phyloP scores from a whole-genome alignment of 192 early-diverging fungal species.

The Allomyces macrogynus region DNA sequence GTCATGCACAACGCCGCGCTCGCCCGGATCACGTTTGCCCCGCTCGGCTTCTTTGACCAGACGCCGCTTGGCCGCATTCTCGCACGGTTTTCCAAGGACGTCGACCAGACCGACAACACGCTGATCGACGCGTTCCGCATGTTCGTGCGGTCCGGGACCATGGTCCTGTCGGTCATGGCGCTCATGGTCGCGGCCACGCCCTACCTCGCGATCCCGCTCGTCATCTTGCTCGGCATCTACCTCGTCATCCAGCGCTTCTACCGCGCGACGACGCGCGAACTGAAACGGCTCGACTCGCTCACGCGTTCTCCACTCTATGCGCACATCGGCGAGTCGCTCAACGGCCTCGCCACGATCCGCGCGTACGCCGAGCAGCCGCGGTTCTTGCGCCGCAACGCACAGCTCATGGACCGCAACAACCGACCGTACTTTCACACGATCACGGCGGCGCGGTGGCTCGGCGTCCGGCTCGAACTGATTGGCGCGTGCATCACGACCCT shows the following conservation, averaged over 20 bases:
- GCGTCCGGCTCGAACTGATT: slow-evolving; percentile 58
- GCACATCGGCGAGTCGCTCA: slow-evolving; percentile 50
- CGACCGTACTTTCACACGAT: slow-evolving; percentile 58
- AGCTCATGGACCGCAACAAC: slow-evolving; percentile 52
- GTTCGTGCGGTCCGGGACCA: slow-evolving; percentile 33
- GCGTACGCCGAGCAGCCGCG: slow-evolving; percentile 57
- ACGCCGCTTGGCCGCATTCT: slow-evolving; percentile 58
- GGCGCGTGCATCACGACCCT: slow-evolving; percentile 48
- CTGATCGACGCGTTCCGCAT: slow-evolving; percentile 43
- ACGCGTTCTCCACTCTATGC: slow-evolving; percentile 64
- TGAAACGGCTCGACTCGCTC: slow-evolving; percentile 75
- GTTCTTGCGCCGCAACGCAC: slow-evolving; percentile 48
- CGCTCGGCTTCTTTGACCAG: slow-evolving; percentile 54
- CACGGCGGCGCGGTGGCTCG: slow-evolving; percentile 53
- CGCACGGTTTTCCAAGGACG: slow-evolving; percentile 37
- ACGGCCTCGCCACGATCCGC: slow-evolving; percentile 41
- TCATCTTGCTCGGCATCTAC: slow-evolving; percentile 53
- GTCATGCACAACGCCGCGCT: slow-evolving; percentile 48
- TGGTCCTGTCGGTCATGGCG: slow-evolving; percentile 36
- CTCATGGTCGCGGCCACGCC: slow-evolving; percentile 44
- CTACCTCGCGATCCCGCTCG: slow-evolving; percentile 43
- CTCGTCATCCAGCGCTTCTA: slow-evolving; percentile 54
- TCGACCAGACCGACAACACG: slow-evolving; percentile 41
- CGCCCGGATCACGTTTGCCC: slow-evolving; percentile 43
- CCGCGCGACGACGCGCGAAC: slow-evolving; percentile 55